Conservation (phyloP, 2,329 filamentous ascomycete species). For the Pyrenochaeta sp. region DNA sequence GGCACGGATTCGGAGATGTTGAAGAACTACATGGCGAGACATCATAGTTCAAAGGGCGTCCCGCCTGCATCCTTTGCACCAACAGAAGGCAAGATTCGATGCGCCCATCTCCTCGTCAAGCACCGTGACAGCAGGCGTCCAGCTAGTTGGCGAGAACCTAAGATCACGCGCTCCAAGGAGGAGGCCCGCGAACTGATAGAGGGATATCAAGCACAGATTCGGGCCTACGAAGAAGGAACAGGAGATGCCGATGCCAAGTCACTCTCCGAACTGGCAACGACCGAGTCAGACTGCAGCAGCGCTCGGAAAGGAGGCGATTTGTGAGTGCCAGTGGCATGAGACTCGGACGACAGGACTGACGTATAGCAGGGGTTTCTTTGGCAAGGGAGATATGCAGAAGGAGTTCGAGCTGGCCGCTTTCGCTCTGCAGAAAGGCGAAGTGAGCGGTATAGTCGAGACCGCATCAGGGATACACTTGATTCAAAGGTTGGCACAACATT, state of each 20-base stretch:
- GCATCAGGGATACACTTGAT: conserved; percentile 96
- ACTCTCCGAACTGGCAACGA: conserved; percentile 84
- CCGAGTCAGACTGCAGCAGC: conserved; percentile 95
- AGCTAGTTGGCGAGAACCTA: conserved; percentile 89
- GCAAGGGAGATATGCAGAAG: conserved; percentile 95
- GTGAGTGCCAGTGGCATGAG: conserved; percentile 55
- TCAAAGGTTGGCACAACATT: conserved; percentile 71
- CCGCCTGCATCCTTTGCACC: conserved; percentile 47
- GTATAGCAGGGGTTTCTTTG: conserved; percentile 79
- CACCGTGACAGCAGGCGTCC: conserved; percentile 87
- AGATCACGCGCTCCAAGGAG: conserved; percentile 88
- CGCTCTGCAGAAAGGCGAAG: conserved; percentile 82
- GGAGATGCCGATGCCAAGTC: conserved; percentile 29
- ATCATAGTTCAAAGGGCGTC: conserved; percentile 72
- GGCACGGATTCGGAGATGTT: conserved; percentile 91
- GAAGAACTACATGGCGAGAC: conserved; percentile 89
- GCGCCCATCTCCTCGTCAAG: conserved; percentile 92
- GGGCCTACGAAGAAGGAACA: conserved; percentile 65
- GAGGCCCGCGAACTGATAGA: conserved; percentile 83
- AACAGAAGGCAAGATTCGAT: conserved; percentile 82
- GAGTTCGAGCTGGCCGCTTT: conserved; percentile 98
- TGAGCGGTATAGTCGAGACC: conserved; percentile 88
- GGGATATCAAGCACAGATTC: conserved; percentile 78
- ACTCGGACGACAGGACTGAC: conserved; percentile 2
- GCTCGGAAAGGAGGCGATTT: conserved; percentile 93